A percentile compares a stretch with the other conserved stretches of the same genome.
Conservation (phyloP, 2,329 filamentous ascomycete species). For the Pseudohalonectria lignicola region DNA sequence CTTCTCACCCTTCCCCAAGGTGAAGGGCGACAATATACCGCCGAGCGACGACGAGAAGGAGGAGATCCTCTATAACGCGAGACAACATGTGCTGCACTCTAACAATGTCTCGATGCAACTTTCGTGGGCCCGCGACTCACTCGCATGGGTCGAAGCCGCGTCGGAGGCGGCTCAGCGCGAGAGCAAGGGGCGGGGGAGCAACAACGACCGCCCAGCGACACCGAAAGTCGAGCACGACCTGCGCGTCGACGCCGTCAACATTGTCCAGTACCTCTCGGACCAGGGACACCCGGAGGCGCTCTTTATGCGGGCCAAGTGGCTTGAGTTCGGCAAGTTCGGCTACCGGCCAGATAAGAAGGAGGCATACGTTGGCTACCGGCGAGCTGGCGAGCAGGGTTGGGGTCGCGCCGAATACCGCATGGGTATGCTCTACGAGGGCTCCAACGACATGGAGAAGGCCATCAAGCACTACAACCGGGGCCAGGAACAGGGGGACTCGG, state of each 20-base stretch:
- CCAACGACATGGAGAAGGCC: conserved; percentile 84
- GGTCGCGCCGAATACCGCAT: conserved; percentile 89
- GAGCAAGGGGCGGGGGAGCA: conserved; percentile 18
- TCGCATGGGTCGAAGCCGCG: conserved; percentile 79
- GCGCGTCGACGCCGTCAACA: conserved; percentile 79
- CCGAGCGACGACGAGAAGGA: conserved; percentile 93
- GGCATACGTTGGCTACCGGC: conserved; percentile 76
- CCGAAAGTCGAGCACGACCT: conserved; percentile 84
- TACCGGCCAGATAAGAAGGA: conserved; percentile 87
- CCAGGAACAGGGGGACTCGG: conserved; percentile 72
- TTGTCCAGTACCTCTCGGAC: conserved; percentile 79
- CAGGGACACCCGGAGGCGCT: conserved; percentile 89
- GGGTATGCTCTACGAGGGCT: conserved; percentile 96
- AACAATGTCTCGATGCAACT: conserved; percentile 95
- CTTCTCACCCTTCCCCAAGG: conserved; percentile 85
- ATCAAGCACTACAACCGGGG: conserved; percentile 83
- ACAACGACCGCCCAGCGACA: conserved; percentile 55
- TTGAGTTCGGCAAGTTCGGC: conserved; percentile 95
- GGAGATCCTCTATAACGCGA: conserved; percentile 73
- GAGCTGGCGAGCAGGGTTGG: conserved; percentile 75
- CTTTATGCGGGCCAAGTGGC: conserved; percentile 92
- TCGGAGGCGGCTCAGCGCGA: conserved; percentile 66
- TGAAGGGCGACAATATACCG: conserved; percentile 79
- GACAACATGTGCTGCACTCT: conserved; percentile 75
- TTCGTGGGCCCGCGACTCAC: conserved; percentile 87